Base-by-base conservation (phyloP, 2,329 filamentous ascomycete genomes). In the Rhynchosporium secalis region DNA sequence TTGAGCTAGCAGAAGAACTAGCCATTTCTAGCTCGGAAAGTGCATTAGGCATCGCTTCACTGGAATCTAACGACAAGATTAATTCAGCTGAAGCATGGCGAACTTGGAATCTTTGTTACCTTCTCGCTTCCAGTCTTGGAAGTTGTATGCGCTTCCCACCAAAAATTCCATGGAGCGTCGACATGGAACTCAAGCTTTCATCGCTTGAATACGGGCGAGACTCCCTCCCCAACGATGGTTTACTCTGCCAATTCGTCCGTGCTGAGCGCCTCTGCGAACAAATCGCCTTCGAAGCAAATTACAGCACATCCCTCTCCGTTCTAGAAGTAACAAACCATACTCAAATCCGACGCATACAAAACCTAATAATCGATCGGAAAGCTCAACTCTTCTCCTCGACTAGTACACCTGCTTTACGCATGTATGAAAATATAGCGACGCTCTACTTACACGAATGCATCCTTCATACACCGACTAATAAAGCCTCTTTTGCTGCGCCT, bases 151-250 rank as follows among this genome's bases (percentile, higher is more conserved):
- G 61, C 45, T 59, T 49, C n/a, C 49, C 56, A 2, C 33, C 31
- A 13, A 56, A 49, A 13, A 51, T 62, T 7, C 2, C 29, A 3
- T 62, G 61, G 61, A 46, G 41, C 15, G 26, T 45, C 1, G 56
- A 62, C 20, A 36, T 59, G 31, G 61, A 62, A 6, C 29, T 58
- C 9, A 59, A 55, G 26, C 61, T 62, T 33, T 56, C 51, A 4
- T 31, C 61, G 1, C 15, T 62, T 20, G 61, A 62, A 26, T 62
- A 62, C n/a, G 56, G 48, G 5, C 40, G 58, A 61, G 58, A 61
- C 13, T 13, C 41, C 7, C 31, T 57, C 1, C 8, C 13, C n/a
- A 54, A 29, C 3, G 60, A 62, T 33, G n/a, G 40, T 10, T n/a
- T 62, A n/a, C 56, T 62, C 4, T 58, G 60, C 48, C 60, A 59